Percentiles rank a stretch among this genome's conserved stretches.
These are phyloP conservation scores for Crithidia thermophila DNA, from an alignment of 208 protist genomes.

Conservation along the genomic window DNA sequence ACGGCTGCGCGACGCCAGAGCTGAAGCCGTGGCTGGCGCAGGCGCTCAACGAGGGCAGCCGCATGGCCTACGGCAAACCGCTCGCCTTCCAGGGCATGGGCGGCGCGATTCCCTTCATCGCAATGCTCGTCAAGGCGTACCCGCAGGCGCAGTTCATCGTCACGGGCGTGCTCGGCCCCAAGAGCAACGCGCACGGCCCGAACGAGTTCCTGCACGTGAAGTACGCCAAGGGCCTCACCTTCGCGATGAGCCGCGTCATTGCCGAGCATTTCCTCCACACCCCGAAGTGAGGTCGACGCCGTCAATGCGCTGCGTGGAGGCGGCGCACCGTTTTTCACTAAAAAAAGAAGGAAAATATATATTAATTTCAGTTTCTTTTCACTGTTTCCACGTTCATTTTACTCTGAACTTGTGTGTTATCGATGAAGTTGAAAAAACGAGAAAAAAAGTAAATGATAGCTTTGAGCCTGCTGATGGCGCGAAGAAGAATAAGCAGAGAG, in stretches of 20 bases:
- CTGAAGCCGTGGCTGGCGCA: constrained; percentile 80
- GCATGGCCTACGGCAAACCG: constrained; percentile 80
- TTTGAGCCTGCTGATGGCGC: too few relatives aligned
- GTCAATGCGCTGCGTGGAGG: too few relatives aligned
- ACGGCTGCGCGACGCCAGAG: constrained; percentile 88
- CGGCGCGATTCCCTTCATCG: constrained; percentile 95
- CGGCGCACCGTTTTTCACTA: background rate
- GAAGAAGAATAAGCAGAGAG: too few relatives aligned
- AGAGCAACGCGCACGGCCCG: constrained; percentile 94
- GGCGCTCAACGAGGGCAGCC: constrained; percentile 82
- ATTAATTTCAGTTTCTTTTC: too few relatives aligned
- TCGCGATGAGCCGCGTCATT: constrained; percentile 83
- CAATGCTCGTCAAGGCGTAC: constrained; percentile 89
- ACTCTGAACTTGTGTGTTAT: too few relatives aligned
- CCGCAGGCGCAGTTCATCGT: constrained; percentile 94
- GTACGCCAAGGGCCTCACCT: constrained; percentile 91
- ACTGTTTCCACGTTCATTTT: too few relatives aligned
- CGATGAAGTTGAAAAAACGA: too few relatives aligned
- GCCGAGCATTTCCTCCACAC: constrained; percentile 72
- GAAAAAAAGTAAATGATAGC: too few relatives aligned
- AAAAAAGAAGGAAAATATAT: too few relatives aligned
- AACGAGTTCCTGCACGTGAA: constrained; percentile 95
- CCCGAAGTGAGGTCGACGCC: constrained; percentile 37
- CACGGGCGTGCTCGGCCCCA: constrained; percentile 93
- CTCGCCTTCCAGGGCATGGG: constrained; percentile 83